Conservation (phyloP, 768 basidiomycete genomes). For the Steccherinum ochraceum region DNA sequence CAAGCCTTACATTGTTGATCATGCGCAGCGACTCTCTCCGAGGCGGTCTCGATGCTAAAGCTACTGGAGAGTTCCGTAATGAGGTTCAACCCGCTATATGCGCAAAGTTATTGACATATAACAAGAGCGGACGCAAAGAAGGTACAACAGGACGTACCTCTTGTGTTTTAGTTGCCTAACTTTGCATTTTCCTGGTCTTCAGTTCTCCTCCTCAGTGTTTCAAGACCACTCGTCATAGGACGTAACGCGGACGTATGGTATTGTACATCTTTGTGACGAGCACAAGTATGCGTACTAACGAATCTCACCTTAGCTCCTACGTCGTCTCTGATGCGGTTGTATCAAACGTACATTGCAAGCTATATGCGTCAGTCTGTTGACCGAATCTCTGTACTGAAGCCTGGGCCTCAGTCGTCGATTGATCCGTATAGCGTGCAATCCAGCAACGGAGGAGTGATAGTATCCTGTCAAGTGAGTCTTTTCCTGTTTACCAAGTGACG, state of each 20-base stretch:
- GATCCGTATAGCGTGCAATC: slow-evolving; percentile 74
- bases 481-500: background rate
- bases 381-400: too few relatives aligned
- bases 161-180: background rate
- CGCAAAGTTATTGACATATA: slow-evolving; percentile 63
- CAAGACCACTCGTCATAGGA: slow-evolving; percentile 62
- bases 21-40: too few relatives aligned
- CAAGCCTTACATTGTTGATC: too few relatives aligned
- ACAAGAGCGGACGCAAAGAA: slow-evolving; percentile 57
- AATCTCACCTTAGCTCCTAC: slow-evolving; percentile 39
- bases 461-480: slow-evolving; percentile 65
- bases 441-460: slow-evolving; percentile 63
- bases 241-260: slow-evolving; percentile 70
- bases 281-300: background rate
- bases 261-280: too few relatives aligned
- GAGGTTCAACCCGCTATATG: too few relatives aligned
- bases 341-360: slow-evolving; percentile 68
- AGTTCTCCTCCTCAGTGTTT: slow-evolving; percentile 58
- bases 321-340: slow-evolving; percentile 56
- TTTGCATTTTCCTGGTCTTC: background rate
- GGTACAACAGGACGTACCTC: slow-evolving; percentile 60
- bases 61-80: too few relatives aligned
- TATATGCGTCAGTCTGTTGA: slow-evolving; percentile 61
- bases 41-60: too few relatives aligned
- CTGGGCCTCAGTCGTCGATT: too few relatives aligned